Conservation (phyloP, 2,329 filamentous ascomycete genomes). For the Raffaelea ambrosiae region DNA sequence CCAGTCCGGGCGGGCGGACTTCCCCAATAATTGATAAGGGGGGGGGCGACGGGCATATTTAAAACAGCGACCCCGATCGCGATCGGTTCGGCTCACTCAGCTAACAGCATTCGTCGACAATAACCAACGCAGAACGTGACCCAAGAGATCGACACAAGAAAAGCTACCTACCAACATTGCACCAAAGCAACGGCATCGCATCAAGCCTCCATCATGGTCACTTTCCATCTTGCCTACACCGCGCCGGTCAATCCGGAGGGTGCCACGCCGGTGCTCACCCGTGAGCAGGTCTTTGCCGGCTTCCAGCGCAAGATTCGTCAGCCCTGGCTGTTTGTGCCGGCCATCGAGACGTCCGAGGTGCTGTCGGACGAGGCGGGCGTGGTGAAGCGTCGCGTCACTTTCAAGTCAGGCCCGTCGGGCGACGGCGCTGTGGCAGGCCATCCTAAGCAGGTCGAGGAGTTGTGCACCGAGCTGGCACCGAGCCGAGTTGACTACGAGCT, state of each 20-base stretch:
- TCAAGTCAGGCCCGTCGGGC: constrained; percentile 3
- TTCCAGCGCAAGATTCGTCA: constrained; percentile 23
- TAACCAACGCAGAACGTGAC: too few relatives aligned
- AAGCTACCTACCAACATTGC: too few relatives aligned
- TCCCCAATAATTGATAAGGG: too few relatives aligned
- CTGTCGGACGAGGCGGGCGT: constrained; percentile 16
- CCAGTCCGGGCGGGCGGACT: too few relatives aligned
- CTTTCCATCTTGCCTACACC: constrained; percentile 19
- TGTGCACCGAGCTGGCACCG: constrained; percentile 21
- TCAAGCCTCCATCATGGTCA: constrained; percentile 23
- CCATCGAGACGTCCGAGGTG: constrained; percentile 20
- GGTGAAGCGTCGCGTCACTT: constrained; percentile 9
- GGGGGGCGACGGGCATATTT: too few relatives aligned
- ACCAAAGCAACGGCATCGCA: too few relatives aligned
- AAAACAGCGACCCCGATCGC: too few relatives aligned
- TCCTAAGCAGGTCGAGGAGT: constrained; percentile 15
- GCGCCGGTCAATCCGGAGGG: constrained; percentile 23
- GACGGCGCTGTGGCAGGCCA: constrained; percentile 1
- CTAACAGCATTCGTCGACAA: too few relatives aligned
- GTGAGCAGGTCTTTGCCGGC: constrained; percentile 22
- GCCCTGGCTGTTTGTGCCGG: constrained; percentile 25
- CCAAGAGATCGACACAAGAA: too few relatives aligned
- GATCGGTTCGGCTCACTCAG: too few relatives aligned
- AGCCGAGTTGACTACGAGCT: constrained; percentile 21
- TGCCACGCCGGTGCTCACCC: constrained; percentile 16